phyloP scores from a whole-genome alignment of 179 eudicot genomes.

The Spinacia oleracea region DNA sequence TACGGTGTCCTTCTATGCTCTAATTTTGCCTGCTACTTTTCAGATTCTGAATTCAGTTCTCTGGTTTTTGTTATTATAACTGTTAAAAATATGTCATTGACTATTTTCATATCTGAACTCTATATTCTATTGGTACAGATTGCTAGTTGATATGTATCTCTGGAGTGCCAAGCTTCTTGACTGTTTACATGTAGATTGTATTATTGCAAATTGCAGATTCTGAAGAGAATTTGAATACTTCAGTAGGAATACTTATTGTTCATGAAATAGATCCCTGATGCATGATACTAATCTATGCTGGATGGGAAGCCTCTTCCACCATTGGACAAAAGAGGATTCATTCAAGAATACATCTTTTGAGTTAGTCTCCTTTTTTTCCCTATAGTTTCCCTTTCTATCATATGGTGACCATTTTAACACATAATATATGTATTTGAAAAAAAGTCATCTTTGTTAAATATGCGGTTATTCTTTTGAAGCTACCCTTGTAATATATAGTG shows the following conservation, averaged over 20 bases:
- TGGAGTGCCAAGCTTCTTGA: neutral
- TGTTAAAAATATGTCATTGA: neutral
- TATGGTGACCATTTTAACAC: no score
- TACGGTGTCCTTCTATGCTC: neutral
- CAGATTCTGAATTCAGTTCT: neutral
- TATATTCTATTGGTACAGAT: neutral
- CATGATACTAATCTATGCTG: slow-evolving; percentile 54
- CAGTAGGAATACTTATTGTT: neutral
- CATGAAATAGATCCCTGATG: slow-evolving; percentile 36
- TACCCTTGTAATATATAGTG: no score
- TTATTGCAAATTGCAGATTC: neutral
- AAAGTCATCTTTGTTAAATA: no score
- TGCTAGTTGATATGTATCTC: neutral
- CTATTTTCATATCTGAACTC: neutral
- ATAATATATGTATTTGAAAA: no score
- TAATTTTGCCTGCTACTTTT: neutral
- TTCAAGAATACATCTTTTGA: slow-evolving; percentile 63
- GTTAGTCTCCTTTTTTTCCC: no score
- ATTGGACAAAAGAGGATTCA: slow-evolving; percentile 63
- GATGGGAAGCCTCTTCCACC: slow-evolving; percentile 78
- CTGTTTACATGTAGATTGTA: neutral
- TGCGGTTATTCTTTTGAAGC: no score
- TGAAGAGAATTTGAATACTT: no score
- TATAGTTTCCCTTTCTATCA: no score
- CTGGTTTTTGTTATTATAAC: neutral